phyloP scores from a whole-genome alignment of 768 basidiomycete genomes.

The Hericium coralloides region DNA sequence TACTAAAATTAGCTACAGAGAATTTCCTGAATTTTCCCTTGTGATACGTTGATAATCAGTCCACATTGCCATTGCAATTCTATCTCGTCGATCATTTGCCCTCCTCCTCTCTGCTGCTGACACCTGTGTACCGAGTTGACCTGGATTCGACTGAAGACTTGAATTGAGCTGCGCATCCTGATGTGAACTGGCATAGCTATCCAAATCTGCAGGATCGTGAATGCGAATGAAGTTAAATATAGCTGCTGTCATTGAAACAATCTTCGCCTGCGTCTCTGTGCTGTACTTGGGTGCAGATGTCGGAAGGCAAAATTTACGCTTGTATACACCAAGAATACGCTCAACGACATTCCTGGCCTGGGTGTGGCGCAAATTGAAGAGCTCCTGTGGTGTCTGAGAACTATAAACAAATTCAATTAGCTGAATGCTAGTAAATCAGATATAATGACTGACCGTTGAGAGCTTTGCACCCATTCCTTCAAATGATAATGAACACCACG shows the following conservation, averaged over 20 bases:
- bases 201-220: constrained; percentile 18
- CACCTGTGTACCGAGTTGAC: background rate
- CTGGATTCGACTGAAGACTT: constrained; percentile 1
- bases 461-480: constrained; percentile 21
- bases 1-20: no score
- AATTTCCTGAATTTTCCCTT: no score
- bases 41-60: constrained; percentile 27
- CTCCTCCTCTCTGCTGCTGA: constrained; percentile 4
- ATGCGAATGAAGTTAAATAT: constrained; percentile 26
- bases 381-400: constrained; percentile 12
- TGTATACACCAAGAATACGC: constrained; percentile 17
- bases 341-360: constrained; percentile 15
- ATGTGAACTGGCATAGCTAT: background rate
- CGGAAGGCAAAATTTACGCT: constrained; percentile 9
- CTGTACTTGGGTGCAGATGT: constrained; percentile 13
- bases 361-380: constrained; percentile 15
- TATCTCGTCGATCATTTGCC: constrained; percentile 15
- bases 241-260: constrained; percentile 20
- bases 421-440: background rate
- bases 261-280: constrained; percentile 20
- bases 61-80: constrained; percentile 26
- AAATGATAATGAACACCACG: constrained; percentile 25
- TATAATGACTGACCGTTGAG: background rate
- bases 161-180: background rate
- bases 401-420: constrained; percentile 1